Evolutionary conservation across 2,329 filamentous ascomycete species (phyloP).

Genomic region (Remersonia thermophila): DNA sequence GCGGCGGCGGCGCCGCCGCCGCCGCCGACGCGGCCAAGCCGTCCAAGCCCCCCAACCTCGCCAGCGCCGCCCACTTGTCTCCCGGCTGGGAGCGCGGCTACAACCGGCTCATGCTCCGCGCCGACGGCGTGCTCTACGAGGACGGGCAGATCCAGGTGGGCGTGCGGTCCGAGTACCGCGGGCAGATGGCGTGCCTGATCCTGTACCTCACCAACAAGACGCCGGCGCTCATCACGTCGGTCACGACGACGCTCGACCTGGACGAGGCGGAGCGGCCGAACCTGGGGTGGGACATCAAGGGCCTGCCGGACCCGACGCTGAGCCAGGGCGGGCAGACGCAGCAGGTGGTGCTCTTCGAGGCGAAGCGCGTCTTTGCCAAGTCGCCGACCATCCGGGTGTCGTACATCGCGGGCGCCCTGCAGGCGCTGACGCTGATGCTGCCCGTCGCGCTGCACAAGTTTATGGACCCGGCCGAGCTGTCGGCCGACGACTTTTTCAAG

Average conservation of each 20-base stretch:
- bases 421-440: slow-evolving; percentile 82
- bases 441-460: slow-evolving; percentile 88
- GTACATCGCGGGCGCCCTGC: slow-evolving; percentile 85
- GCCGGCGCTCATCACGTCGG: slow-evolving; percentile 69
- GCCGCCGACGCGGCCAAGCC: slow-evolving; percentile 44
- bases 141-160: slow-evolving; percentile 90
- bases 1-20: slow-evolving; percentile 42
- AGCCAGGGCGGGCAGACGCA: slow-evolving; percentile 65
- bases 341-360: slow-evolving; percentile 91
- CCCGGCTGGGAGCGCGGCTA: slow-evolving; percentile 92
- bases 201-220: slow-evolving; percentile 95
- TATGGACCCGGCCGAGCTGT: slow-evolving; percentile 82
- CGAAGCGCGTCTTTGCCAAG: slow-evolving; percentile 66
- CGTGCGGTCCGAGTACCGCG: slow-evolving; percentile 83
- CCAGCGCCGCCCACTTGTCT: slow-evolving; percentile 81
- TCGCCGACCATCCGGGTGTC: slow-evolving; percentile 87
- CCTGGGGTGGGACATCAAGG: slow-evolving; percentile 78
- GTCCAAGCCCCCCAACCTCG: slow-evolving; percentile 66
- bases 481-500: slow-evolving; percentile 93
- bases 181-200: slow-evolving; percentile 90
- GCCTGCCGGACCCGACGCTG: slow-evolving; percentile 73
- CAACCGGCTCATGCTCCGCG: slow-evolving; percentile 63
- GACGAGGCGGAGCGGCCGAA: slow-evolving; percentile 51
- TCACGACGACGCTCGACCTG: slow-evolving; percentile 87
- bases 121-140: slow-evolving; percentile 87